Percentiles rank a stretch among this genome's conserved stretches.
Conservation (phyloP, 164 flowering plant species). For the Houttuynia cordata region DNA sequence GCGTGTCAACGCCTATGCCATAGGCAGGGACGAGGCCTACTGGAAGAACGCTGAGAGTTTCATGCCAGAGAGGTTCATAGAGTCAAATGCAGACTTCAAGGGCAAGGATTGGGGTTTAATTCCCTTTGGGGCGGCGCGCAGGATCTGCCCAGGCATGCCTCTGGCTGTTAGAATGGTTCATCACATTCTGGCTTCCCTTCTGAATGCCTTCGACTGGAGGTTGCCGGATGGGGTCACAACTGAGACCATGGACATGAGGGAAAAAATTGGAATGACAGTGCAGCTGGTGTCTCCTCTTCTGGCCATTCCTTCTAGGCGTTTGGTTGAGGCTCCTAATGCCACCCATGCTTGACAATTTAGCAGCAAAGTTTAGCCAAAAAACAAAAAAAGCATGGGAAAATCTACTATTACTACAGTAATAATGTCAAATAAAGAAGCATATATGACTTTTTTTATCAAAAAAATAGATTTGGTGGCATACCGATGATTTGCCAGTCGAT, state of each 20-base stretch:
- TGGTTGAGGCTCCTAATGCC: no score
- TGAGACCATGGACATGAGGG: constrained; percentile 9
- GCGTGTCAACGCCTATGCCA: constrained; percentile 1
- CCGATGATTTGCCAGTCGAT: no score
- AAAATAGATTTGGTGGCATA: no score
- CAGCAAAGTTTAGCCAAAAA: no score
- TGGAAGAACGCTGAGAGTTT: constrained; percentile 5
- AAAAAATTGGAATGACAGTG: constrained; percentile 8
- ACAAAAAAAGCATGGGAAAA: no score
- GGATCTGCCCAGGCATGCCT: constrained; percentile 13
- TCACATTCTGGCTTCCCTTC: constrained; percentile 10
- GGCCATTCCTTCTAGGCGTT: constrained; percentile 5
- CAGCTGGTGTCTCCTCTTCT: constrained; percentile 9
- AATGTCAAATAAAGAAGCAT: no score
- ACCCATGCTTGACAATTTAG: no score
- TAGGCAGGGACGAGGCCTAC: not conserved
- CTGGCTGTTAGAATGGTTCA: constrained; percentile 9
- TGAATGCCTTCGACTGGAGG: constrained; percentile 12
- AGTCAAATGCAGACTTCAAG: not conserved
- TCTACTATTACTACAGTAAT: no score
- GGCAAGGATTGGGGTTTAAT: constrained; percentile 1
- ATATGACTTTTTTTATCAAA: no score
- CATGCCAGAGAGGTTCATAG: constrained; percentile 28
- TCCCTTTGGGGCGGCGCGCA: constrained; percentile 12
- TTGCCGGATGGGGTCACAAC: constrained; percentile 1